Evolutionary conservation across 2,329 filamentous ascomycete genomes (phyloP), one percentile per base, ranked within the genome.

Genomic region (Neoascochyta sp.): DNA sequence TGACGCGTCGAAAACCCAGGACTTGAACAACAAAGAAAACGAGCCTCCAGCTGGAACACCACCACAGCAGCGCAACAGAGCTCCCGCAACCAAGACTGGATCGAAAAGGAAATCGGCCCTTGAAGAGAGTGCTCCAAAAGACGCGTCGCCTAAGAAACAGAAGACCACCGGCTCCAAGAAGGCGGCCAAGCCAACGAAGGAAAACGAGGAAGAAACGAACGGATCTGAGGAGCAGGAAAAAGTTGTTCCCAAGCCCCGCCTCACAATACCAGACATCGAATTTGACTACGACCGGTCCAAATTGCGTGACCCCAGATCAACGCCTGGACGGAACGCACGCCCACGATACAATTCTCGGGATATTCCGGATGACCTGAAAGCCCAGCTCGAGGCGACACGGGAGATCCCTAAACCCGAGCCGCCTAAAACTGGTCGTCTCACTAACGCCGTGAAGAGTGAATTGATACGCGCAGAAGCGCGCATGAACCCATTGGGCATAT

Each of bases 241-340:
- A 16, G n/a, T n/a, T n/a, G n/a, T n/a, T n/a, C n/a, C 11, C 15
- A 37, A 34, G 10, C 30, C 38, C 3, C 27, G 38, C 7, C 24
- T 37, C 5, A 26, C 14, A 9, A 41, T 28, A 7, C 30, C 27
- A 12, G 38, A 38, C 14, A 16, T 41, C 6, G 28, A 41, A 23
- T 38, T 34, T 13, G 24, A 37, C 19, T 41, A 29, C 13, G 38
- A 35, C 17, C 27, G 34, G 7, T 23, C 27, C 2, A 31, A 34
- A 6, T 31, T 41, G 7, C 34, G 30, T 6, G 30, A 38, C 12
- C 30, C 27, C 5, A 12, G 32, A 14, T 17, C 12, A 9, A 35
- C 28, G 5, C 36, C 29, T 13, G 28, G 24, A 8, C 28, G 36
- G 18, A 15, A 21, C 9, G 14, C 27, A 7, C 29, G 25, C 15